Evolutionary conservation across 495 filamentous ascomycete genomes (phyloP).

Genomic region (Cudoniella acicularis): DNA sequence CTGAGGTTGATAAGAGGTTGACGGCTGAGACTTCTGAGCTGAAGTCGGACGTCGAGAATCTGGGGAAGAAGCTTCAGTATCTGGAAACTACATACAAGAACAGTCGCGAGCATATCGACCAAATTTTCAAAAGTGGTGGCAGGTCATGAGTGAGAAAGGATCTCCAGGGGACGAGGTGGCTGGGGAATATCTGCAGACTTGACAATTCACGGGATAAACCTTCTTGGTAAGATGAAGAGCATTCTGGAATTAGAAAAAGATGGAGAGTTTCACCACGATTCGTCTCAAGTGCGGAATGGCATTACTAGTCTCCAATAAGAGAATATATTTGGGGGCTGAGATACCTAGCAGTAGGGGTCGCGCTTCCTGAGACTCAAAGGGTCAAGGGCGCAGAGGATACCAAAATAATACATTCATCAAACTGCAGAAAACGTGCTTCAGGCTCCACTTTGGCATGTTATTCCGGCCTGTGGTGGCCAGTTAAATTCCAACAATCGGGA

Average conservation of each 20-base stretch:
- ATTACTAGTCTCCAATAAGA: too few species aligned
- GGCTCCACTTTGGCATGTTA: too few species aligned
- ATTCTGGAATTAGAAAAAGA: background rate
- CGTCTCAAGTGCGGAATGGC: background rate
- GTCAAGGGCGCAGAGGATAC: background rate
- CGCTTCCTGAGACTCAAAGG: constrained; percentile 1
- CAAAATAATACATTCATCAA: constrained; percentile 1
- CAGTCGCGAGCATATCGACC: constrained; percentile 82
- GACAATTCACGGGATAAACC: background rate
- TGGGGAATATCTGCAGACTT: background rate
- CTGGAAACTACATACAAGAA: constrained; percentile 94
- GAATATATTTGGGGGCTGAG: constrained; percentile 1
- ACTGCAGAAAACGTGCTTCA: background rate
- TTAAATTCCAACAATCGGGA: background rate
- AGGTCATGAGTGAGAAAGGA: constrained; percentile 5
- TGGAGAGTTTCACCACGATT: background rate
- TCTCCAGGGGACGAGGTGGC: background rate
- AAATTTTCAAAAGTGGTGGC: constrained; percentile 59
- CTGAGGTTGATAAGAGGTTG: constrained; percentile 70
- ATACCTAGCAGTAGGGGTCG: background rate
- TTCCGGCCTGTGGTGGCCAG: background rate
- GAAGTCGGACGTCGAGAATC: constrained; percentile 68
- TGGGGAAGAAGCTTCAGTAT: constrained; percentile 90
- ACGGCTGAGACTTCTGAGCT: constrained; percentile 70
- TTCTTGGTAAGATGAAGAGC: background rate